Conservation (phyloP, 495 filamentous ascomycete genomes). For the Cercophora sp. region DNA sequence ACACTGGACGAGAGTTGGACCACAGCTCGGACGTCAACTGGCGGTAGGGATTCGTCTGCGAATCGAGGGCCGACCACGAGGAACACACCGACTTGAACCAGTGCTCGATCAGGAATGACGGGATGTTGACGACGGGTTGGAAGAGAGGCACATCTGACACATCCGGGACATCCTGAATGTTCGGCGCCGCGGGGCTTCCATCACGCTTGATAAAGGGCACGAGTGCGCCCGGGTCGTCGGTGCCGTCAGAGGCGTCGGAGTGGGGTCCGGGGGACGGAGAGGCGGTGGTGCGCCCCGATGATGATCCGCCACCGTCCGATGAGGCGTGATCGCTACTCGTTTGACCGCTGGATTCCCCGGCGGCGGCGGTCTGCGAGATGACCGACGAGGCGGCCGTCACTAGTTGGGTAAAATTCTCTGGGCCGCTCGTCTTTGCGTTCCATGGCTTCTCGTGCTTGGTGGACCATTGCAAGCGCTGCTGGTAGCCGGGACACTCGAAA, state of each 20-base stretch:
- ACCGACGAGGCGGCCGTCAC: conserved; percentile 30
- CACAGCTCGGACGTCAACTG: conserved; percentile 25
- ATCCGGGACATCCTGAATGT: neutral
- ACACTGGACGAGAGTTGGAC: conserved; percentile 24
- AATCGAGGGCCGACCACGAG: conserved; percentile 33
- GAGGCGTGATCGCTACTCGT: neutral
- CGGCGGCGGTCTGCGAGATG: conserved; percentile 14
- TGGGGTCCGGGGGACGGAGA: conserved; percentile 8
- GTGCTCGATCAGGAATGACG: conserved; percentile 32
- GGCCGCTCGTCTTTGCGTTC: conserved; percentile 17
- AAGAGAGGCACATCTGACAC: conserved; percentile 10
- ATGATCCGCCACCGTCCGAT: neutral
- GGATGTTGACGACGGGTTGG: conserved; percentile 30
- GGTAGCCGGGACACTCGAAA: conserved; percentile 32
- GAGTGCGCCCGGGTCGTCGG: neutral
- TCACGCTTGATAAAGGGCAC: conserved; percentile 10
- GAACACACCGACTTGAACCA: conserved; percentile 36
- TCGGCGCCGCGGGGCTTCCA: neutral
- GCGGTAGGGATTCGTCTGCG: conserved; percentile 27
- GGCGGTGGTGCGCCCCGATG: neutral
- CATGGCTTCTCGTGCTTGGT: conserved; percentile 30
- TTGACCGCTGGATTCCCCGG: neutral
- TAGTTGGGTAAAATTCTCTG: conserved; percentile 30
- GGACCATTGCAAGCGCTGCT: conserved; percentile 35
- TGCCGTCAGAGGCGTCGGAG: neutral